A percentile compares a stretch with the other conserved stretches of the same genome.
Conservation (phyloP, 352 stramenopile genomes). For the Pythium plurisporium region DNA sequence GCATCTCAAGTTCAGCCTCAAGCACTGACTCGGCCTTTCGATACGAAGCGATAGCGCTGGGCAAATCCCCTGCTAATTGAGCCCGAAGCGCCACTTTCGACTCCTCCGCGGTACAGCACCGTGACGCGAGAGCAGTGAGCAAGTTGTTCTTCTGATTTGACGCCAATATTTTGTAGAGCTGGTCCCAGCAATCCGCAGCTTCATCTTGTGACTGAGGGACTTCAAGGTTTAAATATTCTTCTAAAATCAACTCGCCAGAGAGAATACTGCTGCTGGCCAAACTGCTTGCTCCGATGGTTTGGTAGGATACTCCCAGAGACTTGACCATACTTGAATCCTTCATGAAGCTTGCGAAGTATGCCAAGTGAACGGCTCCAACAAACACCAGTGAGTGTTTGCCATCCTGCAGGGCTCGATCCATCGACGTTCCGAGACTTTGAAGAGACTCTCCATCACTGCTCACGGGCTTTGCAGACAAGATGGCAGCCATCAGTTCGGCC, state of each 20-base stretch:
- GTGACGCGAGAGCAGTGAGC: slow-evolving; percentile 47
- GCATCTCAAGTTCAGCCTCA: slow-evolving; percentile 32
- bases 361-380: slow-evolving; percentile 28
- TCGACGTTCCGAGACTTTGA: background rate
- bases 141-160: slow-evolving; percentile 65
- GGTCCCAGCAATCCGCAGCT: slow-evolving; percentile 45
- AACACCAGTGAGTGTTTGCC: slow-evolving; percentile 18
- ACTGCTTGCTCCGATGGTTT: slow-evolving; percentile 44
- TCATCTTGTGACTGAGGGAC: slow-evolving; percentile 16
- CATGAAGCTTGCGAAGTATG: slow-evolving; percentile 42
- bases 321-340: slow-evolving; percentile 28
- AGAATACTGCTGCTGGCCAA: slow-evolving; percentile 55
- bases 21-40: slow-evolving; percentile 59
- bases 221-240: slow-evolving; percentile 51
- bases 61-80: slow-evolving; percentile 61
- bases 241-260: slow-evolving; percentile 55
- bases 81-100: slow-evolving; percentile 57
- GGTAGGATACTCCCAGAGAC: slow-evolving; percentile 32
- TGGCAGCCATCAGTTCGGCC: slow-evolving; percentile 24
- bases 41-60: slow-evolving; percentile 65
- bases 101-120: slow-evolving; percentile 48
- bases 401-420: slow-evolving; percentile 11
- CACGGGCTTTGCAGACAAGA: slow-evolving; percentile 9
- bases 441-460: background rate
- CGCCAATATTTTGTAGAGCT: slow-evolving; percentile 69